phyloP scores from a whole-genome alignment of 1,284 basidiomycete genomes.

The Ceratobasidium theobromae region DNA sequence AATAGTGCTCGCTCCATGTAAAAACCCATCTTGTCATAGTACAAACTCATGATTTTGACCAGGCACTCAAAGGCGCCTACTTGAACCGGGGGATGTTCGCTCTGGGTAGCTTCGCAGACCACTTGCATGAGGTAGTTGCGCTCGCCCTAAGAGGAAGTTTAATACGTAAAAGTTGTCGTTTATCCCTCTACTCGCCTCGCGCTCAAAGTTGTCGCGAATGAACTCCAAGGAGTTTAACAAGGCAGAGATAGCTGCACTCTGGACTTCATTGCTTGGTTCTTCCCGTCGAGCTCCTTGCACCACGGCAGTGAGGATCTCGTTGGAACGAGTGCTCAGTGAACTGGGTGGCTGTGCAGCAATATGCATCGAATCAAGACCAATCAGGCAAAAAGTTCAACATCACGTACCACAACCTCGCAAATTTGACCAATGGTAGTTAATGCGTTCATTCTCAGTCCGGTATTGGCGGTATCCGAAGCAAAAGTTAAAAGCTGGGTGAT shows the following conservation, averaged over 20 bases:
- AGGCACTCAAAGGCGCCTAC: slow-evolving; percentile 93
- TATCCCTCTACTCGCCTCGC: slow-evolving; percentile 64
- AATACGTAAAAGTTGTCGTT: slow-evolving; percentile 22
- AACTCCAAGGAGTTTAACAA: slow-evolving; percentile 97
- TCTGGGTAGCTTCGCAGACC: slow-evolving; percentile 98
- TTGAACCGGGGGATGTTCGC: slow-evolving; percentile 74
- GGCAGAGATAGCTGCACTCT: slow-evolving; percentile 92
- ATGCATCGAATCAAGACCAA: slow-evolving; percentile 32
- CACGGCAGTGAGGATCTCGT: slow-evolving; percentile 98
- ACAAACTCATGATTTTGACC: slow-evolving; percentile 95
- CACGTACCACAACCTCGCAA: slow-evolving; percentile 90
- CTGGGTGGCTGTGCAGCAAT: slow-evolving; percentile 73
- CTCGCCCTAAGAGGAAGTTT: slow-evolving; percentile 69
- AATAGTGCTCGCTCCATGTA: slow-evolving; percentile 99
- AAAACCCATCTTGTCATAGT: slow-evolving; percentile 99
- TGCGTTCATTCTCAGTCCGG: slow-evolving; percentile 82
- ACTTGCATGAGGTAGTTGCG: slow-evolving; percentile 99
- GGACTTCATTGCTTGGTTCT: slow-evolving; percentile 90
- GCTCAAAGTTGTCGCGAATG: slow-evolving; percentile 96
- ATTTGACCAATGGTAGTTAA: slow-evolving; percentile 96
- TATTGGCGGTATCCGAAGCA: slow-evolving; percentile 76
- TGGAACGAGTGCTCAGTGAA: slow-evolving; percentile 83
- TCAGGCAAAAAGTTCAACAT: slow-evolving; percentile 27
- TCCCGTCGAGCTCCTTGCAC: slow-evolving; percentile 98
- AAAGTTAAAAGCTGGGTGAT: slow-evolving; percentile 87